These are phyloP conservation scores for Metschnikowia kofuensis DNA, from an alignment of 805 yeast species.

Conservation along the genomic window DNA sequence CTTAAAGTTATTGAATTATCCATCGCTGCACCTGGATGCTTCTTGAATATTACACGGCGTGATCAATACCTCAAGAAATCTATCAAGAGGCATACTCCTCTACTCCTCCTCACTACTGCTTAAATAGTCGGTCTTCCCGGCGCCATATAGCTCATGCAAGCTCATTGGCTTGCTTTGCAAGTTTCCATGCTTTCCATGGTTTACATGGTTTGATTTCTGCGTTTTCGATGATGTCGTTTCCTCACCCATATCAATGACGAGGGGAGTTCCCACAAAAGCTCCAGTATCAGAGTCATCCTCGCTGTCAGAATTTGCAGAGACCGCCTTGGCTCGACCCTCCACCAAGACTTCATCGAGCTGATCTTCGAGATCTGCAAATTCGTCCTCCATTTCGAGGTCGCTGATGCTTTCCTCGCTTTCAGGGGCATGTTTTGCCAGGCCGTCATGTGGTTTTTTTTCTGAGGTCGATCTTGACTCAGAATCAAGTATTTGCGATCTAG, in stretches of 20 bases:
- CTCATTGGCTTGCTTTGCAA: conserved; percentile 33
- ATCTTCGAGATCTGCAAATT: conserved; percentile 42
- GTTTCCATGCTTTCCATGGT: conserved; percentile 2
- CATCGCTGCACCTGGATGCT: too few relatives aligned
- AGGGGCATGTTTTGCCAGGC: neutral
- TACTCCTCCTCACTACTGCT: conserved; percentile 35
- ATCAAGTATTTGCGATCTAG: too few relatives aligned
- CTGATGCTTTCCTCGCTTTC: conserved; percentile 2
- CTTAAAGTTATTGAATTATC: too few relatives aligned
- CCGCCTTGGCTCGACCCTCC: conserved; percentile 15
- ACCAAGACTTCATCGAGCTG: conserved; percentile 41
- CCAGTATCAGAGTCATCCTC: conserved; percentile 28
- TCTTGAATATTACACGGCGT: neutral
- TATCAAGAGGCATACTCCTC: neutral
- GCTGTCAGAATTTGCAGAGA: conserved; percentile 12
- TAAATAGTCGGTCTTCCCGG: conserved; percentile 21
- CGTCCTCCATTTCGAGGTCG: conserved; percentile 33
- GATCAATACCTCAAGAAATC: neutral
- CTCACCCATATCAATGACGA: conserved; percentile 25
- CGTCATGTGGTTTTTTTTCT: too few relatives aligned
- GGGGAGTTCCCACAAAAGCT: conserved; percentile 23
- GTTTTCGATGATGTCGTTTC: conserved; percentile 12
- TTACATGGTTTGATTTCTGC: conserved; percentile 2
- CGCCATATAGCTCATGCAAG: conserved; percentile 36
- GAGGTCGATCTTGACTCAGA: too few relatives aligned